Base-by-base conservation (phyloP, 2,329 filamentous ascomycete species). In the Scytalidium sp. region DNA sequence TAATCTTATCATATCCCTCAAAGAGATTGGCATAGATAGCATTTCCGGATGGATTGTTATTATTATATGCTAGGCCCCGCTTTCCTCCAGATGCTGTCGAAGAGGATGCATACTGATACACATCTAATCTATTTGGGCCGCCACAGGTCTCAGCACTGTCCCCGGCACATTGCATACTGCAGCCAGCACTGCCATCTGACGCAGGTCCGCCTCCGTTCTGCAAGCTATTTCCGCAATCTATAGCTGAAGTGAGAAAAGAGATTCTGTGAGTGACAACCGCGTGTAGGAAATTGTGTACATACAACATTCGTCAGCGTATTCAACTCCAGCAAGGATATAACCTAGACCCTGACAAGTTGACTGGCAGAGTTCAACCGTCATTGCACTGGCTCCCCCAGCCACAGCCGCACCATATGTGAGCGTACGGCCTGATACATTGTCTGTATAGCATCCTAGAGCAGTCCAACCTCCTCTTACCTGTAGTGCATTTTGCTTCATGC, bases 51-150 rank as follows among this genome's bases (percentile, higher is more conserved):
- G 44, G 46, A 36, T 56, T 60, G 50, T 74, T 74, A 20, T 80
- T 70, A 68, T 87, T 86, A 77, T 85, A 88, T 45, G 78, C 79
- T 45, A 88, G 68, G 68, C 85, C 85, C 62, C 84, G 82, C 80
- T 86, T 86, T 23, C 50, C 53, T 22, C 42, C 40, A 3, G 46
- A 46, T 13, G 41, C 10, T n/a, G 44, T 41, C 20, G 51, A 32
- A 21, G 51, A 36, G 25, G 47, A 36, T 25, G 45, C 11, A 19
- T 46, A 21, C 15, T 22, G 43, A 4, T 32, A 27, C 20, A 27
- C 6, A 5, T 22, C 3, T 7, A 27, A n/a, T 45, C 20, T 20
- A 41, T 29, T 29, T 8, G 25, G 25, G 25, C 25, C 56, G 20
- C 60, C 62, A 41, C 63, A 63, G 15, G 43, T 56, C 46, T 64